phyloP scores from a whole-genome alignment of 2,329 filamentous ascomycete genomes.

The Penicillium occitanis region DNA sequence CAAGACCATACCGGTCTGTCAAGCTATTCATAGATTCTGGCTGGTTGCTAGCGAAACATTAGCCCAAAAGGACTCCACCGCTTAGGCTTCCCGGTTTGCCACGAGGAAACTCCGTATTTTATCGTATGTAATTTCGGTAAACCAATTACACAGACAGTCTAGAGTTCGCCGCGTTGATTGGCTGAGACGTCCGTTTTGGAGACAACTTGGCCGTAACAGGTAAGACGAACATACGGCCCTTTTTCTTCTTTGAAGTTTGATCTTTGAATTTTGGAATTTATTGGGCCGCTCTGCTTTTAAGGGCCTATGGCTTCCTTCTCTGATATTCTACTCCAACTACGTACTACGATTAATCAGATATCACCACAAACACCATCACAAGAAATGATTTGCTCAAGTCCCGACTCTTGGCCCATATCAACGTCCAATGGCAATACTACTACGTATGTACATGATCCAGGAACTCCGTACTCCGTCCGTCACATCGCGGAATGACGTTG shows the following conservation, averaged over 20 bases:
- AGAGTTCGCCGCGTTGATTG: slow-evolving; percentile 9
- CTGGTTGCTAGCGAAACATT: not conserved
- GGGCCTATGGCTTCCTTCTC: not conserved
- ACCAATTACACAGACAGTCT: not conserved
- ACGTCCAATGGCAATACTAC: not conserved
- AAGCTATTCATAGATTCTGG: not conserved
- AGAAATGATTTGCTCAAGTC: not conserved
- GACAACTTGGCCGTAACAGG: not conserved
- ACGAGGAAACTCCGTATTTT: slow-evolving; percentile 1
- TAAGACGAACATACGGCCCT: not conserved
- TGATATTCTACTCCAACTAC: not conserved
- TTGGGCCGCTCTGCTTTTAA: slow-evolving; percentile 7
- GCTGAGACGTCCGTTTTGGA: slow-evolving; percentile 1
- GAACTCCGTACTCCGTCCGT: slow-evolving; percentile 3
- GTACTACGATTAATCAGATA: not conserved
- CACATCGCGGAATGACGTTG: slow-evolving; percentile 8
- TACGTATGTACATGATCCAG: not conserved
- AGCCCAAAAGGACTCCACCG: not conserved
- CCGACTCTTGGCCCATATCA: not conserved
- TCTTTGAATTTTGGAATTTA: not conserved
- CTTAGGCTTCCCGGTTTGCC: slow-evolving; percentile 3
- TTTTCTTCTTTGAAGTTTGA: not conserved
- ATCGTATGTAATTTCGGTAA: not conserved
- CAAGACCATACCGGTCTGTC: slow-evolving; percentile 2
- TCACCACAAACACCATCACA: not conserved